These are phyloP conservation scores for Quercus phellos DNA, from an alignment of 331 rosid species.

Conservation along the genomic window DNA sequence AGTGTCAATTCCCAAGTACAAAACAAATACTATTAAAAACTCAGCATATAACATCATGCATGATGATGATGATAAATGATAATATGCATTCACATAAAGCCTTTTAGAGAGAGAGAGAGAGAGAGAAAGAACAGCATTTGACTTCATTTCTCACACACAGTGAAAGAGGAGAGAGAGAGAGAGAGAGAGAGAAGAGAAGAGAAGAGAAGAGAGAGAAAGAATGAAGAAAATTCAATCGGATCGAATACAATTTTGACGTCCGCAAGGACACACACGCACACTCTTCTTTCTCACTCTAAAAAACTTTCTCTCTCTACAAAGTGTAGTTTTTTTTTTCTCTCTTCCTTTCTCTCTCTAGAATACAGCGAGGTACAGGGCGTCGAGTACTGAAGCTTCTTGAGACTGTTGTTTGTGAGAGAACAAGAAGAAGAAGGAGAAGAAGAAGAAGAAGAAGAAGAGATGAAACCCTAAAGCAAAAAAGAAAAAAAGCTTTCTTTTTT, in stretches of 20 bases:
- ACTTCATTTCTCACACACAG: conserved; percentile 39
- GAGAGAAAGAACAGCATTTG: conserved; percentile 52
- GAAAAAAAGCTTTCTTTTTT: no score
- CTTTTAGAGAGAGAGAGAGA: not conserved
- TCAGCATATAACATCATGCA: not conserved
- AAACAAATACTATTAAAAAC: not conserved
- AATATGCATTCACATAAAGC: conserved; percentile 17
- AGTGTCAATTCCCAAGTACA: not conserved
- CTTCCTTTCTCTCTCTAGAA: conserved; percentile 52
- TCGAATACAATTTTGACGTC: conserved; percentile 93
- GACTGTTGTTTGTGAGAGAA: not conserved
- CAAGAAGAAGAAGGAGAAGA: conserved; percentile 4
- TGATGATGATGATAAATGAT: conserved; percentile 12
- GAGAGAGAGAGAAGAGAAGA: conserved; percentile 30
- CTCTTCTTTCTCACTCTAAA: conserved; percentile 38
- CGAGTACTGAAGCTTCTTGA: conserved; percentile 10
- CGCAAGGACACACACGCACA: conserved; percentile 49
- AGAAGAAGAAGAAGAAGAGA: conserved; percentile 3
- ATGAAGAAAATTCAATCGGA: conserved; percentile 71
- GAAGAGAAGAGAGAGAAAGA: conserved; percentile 34
- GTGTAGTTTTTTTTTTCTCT: conserved; percentile 20
- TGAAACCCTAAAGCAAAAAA: conserved; percentile 48
- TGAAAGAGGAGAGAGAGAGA: conserved; percentile 25
- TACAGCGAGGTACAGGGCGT: conserved; percentile 36
- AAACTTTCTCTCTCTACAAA: conserved; percentile 43